phyloP scores from a whole-genome alignment of 768 basidiomycete genomes.

The Suillus paluster region DNA sequence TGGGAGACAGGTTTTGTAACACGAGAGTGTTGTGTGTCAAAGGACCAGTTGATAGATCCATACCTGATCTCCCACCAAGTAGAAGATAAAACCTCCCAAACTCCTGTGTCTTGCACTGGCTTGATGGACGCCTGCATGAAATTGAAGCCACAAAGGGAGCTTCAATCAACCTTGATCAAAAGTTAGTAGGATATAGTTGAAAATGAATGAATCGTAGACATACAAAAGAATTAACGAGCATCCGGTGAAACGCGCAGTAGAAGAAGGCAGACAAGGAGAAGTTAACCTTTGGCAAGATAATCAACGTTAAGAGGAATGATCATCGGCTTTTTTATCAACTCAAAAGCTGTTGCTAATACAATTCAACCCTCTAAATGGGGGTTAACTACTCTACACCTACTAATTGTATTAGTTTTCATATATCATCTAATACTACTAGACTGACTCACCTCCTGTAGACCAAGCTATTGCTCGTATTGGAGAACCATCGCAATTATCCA shows the following conservation, averaged over 20 bases:
- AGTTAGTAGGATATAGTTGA: neutral
- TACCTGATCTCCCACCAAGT: conserved; percentile 13
- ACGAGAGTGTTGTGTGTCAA: neutral
- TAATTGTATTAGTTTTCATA: neutral
- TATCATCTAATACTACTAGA: neutral
- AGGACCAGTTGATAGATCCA: conserved; percentile 12
- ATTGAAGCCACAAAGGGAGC: conserved; percentile 12
- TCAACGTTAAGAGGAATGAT: neutral
- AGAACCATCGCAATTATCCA: conserved; percentile 65
- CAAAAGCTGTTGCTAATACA: neutral
- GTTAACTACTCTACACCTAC: too few species aligned
- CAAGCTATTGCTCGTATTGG: conserved; percentile 69
- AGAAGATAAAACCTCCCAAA: conserved; percentile 8
- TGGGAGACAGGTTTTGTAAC: conserved; percentile 12
- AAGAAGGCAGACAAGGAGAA: neutral
- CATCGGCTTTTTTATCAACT: conserved; percentile 6
- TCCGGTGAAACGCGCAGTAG: conserved; percentile 1
- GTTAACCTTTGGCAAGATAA: neutral
- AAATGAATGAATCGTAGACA: neutral
- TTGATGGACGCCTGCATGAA: conserved; percentile 10
- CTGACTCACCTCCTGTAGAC: conserved; percentile 17
- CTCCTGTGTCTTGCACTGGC: neutral
- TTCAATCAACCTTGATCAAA: neutral
- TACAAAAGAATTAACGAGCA: neutral
- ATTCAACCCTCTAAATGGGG: neutral